Base-by-base conservation (phyloP, 2,329 filamentous ascomycete species). In the Colletotrichum coccodes region DNA sequence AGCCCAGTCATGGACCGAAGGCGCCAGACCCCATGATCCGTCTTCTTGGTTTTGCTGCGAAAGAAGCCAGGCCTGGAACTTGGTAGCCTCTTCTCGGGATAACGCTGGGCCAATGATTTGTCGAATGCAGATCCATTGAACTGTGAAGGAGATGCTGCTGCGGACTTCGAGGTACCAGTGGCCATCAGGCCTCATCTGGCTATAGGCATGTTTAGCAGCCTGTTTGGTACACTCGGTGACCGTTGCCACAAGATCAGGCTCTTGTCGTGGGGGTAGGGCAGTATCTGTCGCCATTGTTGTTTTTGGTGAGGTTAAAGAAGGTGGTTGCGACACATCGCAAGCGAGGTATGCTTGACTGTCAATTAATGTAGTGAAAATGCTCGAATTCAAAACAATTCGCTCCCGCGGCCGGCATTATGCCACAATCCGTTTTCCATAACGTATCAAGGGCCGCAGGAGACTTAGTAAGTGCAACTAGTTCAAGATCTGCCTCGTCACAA, bases 131-230 rank as follows among this genome's bases (percentile, higher is more conserved):
- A 64, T 18, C 52, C 53, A 64, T 36, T 64, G 61, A 1, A 58
- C 61, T 9, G 61, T 64, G 4, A 58, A 64, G 5, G 61, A 64
- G 32, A 64, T 52, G n/a, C 53, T 64, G 34, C 52, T 58, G 6
- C 61, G 52, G 2, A 64, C 52, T 42, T 64, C 61, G 8, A 58
- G 42, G 26, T 58, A 64, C 61, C 61, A 64, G 34, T 64, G 61
- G 4, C 61, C 61, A 12, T 64, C 61, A 4, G 61, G 42, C 34
- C 50, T 64, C 61, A 58, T 58, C 53, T 58, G 61, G 34, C 23
- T 42, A n/a, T 64, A 64, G 32, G 61, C 61, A 26, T 64, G 53
- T 3, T 52, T 34, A 12, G 61, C 53, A 28, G 61, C 61, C 21
- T 49, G 42, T 34, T 58, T 57, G 14, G 58, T 9, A 26, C 61